These are phyloP conservation scores for Entomortierella beljakovae DNA, from an alignment of 192 early-diverging fungal species.

Conservation along the genomic window DNA sequence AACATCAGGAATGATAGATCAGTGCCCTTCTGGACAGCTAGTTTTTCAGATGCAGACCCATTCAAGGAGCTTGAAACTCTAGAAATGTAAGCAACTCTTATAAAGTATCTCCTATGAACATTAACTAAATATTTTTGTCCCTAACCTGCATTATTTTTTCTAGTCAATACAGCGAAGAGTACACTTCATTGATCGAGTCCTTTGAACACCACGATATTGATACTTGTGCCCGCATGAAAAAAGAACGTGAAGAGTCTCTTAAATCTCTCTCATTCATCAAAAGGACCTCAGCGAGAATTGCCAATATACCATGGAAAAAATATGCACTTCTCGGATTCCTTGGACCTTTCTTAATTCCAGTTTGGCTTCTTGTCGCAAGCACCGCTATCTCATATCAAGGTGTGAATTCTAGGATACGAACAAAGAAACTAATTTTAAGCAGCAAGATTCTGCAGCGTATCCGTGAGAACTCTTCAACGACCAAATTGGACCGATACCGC, in stretches of 20 bases:
- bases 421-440: slow-evolving; percentile 2
- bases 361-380: slow-evolving; percentile 54
- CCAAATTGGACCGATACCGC: slow-evolving; percentile 11
- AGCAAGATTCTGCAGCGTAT: slow-evolving; percentile 13
- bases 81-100: slow-evolving; percentile 65
- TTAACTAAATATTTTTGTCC: too few relatives aligned
- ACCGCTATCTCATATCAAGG: slow-evolving; percentile 52
- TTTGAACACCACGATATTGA: slow-evolving; percentile 35
- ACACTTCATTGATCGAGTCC: slow-evolving; percentile 51
- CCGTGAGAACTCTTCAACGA: slow-evolving; percentile 14
- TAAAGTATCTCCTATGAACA: too few relatives aligned
- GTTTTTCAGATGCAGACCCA: slow-evolving; percentile 59
- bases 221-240: slow-evolving; percentile 8
- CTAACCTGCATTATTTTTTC: too few relatives aligned
- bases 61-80: slow-evolving; percentile 55
- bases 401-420: slow-evolving; percentile 47
- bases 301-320: slow-evolving; percentile 29
- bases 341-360: slow-evolving; percentile 43
- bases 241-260: slow-evolving; percentile 12
- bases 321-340: slow-evolving; percentile 42
- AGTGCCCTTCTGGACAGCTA: slow-evolving; percentile 73
- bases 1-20: slow-evolving; percentile 64
- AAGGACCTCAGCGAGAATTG: slow-evolving; percentile 9
- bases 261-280: slow-evolving; percentile 19
- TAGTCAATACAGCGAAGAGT: slow-evolving; percentile 45